phyloP scores from a whole-genome alignment of 257 asterid species.

The Solanum virginianum region DNA sequence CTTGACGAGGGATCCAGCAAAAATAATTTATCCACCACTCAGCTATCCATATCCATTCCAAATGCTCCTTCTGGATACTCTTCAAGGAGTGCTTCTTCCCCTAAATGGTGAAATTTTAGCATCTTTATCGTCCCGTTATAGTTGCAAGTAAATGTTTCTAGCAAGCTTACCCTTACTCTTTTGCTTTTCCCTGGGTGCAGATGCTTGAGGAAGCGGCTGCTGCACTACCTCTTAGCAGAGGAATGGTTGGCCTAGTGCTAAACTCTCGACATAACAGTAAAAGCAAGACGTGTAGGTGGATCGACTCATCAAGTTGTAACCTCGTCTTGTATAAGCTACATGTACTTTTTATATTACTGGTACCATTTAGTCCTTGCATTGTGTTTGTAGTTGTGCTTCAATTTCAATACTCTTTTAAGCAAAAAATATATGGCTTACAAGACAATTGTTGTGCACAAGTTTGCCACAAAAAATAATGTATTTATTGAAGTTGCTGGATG shows the following conservation, averaged over 20 bases:
- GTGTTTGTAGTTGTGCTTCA: neutral
- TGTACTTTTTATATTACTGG: neutral
- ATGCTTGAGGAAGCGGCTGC: neutral
- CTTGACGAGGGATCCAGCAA: conserved; percentile 47
- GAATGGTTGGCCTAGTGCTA: neutral
- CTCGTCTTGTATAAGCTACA: neutral
- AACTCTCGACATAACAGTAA: neutral
- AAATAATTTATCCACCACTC: conserved; percentile 21
- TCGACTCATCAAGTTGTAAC: neutral
- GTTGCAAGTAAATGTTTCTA: neutral
- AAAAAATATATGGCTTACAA: neutral
- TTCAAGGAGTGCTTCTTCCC: conserved; percentile 36
- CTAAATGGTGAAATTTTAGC: conserved; percentile 40
- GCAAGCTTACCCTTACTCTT: neutral
- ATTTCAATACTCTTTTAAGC: neutral
- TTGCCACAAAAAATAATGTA: neutral
- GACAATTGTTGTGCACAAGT: neutral
- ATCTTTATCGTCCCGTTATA: neutral
- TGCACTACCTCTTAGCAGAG: neutral
- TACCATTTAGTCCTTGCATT: neutral
- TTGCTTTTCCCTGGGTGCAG: neutral
- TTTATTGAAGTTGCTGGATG: neutral
- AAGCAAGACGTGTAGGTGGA: neutral
- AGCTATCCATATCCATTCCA: conserved; percentile 78
- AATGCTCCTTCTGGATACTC: conserved; percentile 55